Percentiles rank a stretch among this genome's conserved stretches.
Conservation (phyloP, 2,329 filamentous ascomycete genomes). For the Pestalotiopsis fici region DNA sequence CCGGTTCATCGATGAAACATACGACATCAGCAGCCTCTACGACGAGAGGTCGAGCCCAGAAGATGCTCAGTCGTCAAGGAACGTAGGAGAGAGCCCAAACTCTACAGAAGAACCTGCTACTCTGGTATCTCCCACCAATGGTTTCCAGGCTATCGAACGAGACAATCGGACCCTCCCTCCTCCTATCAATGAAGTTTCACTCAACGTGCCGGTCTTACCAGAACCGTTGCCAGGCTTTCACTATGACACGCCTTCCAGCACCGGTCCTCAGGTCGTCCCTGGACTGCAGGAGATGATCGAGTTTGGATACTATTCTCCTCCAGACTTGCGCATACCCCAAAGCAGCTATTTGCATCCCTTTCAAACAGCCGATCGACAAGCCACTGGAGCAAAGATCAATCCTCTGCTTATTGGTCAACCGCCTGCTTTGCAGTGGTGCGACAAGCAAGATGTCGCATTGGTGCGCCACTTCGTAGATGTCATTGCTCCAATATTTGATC, state of each 20-base stretch:
- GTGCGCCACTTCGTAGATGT: constrained; percentile 10
- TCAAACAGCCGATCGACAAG: not conserved
- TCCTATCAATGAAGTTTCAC: not conserved
- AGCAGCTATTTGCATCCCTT: not conserved
- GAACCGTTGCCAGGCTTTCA: not conserved
- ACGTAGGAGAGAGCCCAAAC: not conserved
- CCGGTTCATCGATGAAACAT: not conserved
- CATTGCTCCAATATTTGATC: constrained; percentile 9
- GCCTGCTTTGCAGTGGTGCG: not conserved
- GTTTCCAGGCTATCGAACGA: not conserved
- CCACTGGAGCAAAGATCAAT: not conserved
- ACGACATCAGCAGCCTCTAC: not conserved
- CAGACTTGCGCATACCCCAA: not conserved
- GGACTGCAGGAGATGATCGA: not conserved
- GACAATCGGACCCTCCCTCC: not conserved
- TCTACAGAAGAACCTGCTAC: not conserved
- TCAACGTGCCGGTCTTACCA: not conserved
- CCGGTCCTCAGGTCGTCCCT: not conserved
- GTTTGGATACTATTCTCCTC: not conserved
- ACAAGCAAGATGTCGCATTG: not conserved
- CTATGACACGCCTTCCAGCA: not conserved
- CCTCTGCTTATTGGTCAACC: not conserved
- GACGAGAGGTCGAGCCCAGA: not conserved
- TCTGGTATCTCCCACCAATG: not conserved
- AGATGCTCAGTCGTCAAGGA: not conserved